Base-by-base conservation (phyloP, 2,329 filamentous ascomycete genomes). In the Botryotinia narcissicola region DNA sequence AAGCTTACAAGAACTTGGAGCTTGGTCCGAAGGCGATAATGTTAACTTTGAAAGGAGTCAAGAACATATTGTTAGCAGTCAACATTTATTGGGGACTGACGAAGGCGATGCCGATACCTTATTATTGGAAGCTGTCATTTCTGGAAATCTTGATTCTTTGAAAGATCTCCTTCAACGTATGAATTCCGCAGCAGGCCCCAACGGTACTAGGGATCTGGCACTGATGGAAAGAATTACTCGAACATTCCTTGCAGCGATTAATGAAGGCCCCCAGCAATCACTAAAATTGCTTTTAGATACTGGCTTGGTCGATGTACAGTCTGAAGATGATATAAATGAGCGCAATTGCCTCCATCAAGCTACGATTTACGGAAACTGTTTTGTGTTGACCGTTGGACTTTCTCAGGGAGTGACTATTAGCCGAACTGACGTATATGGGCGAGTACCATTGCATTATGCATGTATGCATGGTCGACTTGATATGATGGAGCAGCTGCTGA, bases 281-380 rank as follows among this genome's bases (percentile, higher is more conserved):
- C 85, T 98, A 32, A 88, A 90, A 74, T 85, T 93, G 9, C 87
- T 99, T 40, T 85, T 98, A 40, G 90, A 93, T 67, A 97, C 95
- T 3, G 89, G 90, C 0, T 84, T 96, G 37, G 93, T 99, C 48
- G 92, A 98, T 81, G 87, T 98, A n/a, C 91, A 94, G 79, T 96
- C 94, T 0, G 94, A 97, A 79, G 96, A 99, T 81, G 95, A 98
- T 79, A 98, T 99, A 82, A 99, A 98, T 79, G 95, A 98, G 84
- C 89, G 96, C 59, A 99, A 98, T 79, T 97, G 95, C 80, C 86
- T 99, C 64, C 96, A 99, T 79, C 96, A 98, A 83, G 93, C 96
- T n/a, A 92, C 95, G 0, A 98, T 98, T 70, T 97, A 97, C 75
- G 95, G 95, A 32, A 95, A 95, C 79, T 84, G 88, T 16, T 91